A percentile compares a stretch with the other conserved stretches of the same genome.
Evolutionary conservation across 441 rosid genomes (phyloP).

Genomic region (Bruguiera hainesii): DNA sequence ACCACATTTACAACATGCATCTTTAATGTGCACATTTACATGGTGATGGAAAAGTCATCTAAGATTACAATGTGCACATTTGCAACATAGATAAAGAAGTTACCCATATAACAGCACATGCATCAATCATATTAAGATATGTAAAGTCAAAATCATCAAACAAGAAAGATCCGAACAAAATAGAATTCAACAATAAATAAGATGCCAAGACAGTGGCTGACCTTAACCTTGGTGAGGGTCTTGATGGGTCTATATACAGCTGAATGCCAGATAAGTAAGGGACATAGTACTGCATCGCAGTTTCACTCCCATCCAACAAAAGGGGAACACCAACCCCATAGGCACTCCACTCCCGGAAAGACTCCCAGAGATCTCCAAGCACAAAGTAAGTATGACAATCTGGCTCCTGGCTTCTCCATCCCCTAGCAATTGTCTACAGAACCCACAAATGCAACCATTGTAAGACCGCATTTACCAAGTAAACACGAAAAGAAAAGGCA

Average conservation of each 20-base stretch:
- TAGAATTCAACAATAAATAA: neutral
- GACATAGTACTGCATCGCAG: constrained; percentile 86
- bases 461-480: neutral
- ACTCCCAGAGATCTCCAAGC: constrained; percentile 82
- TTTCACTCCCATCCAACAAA: constrained; percentile 63
- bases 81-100: too few relatives aligned
- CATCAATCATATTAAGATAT: neutral
- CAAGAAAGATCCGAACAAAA: neutral
- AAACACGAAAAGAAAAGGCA: neutral
- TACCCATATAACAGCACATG: neutral
- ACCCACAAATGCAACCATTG: constrained; percentile 12
- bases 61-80: too few relatives aligned
- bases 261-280: constrained; percentile 94
- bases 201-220: constrained; percentile 25
- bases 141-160: constrained; percentile 6
- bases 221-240: constrained; percentile 48
- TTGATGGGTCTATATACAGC: constrained; percentile 61
- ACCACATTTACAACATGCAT: too few relatives aligned
- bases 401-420: constrained; percentile 44
- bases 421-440: constrained; percentile 45
- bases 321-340: constrained; percentile 92
- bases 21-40: too few relatives aligned
- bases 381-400: constrained; percentile 51
- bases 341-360: constrained; percentile 86
- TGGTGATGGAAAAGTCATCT: too few relatives aligned